phyloP scores from a whole-genome alignment of 495 filamentous ascomycete species.

The Penicillium daleae region DNA sequence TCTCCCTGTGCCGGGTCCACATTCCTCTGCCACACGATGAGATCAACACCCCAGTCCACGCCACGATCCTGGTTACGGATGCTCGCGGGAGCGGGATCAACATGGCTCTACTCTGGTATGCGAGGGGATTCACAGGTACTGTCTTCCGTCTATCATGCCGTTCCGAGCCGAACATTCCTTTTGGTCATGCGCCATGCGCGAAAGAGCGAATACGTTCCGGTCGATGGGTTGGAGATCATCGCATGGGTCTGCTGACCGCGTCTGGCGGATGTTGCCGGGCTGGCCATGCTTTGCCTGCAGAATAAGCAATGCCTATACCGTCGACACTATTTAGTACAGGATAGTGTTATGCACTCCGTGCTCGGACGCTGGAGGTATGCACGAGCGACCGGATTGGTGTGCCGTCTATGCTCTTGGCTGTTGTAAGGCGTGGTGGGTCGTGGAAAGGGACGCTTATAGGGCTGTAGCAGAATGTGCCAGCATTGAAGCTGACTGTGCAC shows the following conservation, averaged over 20 bases:
- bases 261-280: neutral
- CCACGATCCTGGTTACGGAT: neutral
- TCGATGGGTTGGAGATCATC: neutral
- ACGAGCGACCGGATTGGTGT: neutral
- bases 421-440: neutral
- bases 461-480: neutral
- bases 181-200: neutral
- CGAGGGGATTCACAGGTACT: neutral
- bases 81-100: neutral
- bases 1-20: neutral
- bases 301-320: neutral
- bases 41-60: neutral
- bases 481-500: no score
- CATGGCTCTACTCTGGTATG: neutral
- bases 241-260: constrained; percentile 5
- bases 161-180: neutral
- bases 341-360: neutral
- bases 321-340: neutral
- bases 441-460: neutral
- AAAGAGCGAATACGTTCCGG: neutral
- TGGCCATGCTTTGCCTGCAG: neutral
- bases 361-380: neutral
- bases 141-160: neutral
- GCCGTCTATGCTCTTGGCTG: neutral
- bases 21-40: neutral